Conservation (phyloP, 164 flowering plant genomes). For the Euptelea pleiosperma region DNA sequence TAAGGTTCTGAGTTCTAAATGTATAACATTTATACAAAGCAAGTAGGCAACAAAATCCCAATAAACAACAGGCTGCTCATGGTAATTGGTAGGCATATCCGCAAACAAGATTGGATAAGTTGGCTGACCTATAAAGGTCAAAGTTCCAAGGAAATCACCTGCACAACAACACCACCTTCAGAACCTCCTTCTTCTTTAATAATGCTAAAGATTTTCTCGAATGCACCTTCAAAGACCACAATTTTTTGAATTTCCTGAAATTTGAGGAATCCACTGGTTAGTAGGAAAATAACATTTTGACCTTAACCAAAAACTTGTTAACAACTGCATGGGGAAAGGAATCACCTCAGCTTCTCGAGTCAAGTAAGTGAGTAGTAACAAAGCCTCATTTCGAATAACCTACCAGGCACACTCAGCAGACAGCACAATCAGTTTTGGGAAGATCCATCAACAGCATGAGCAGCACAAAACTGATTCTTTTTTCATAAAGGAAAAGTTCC, state of each 20-base stretch:
- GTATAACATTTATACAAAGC: background rate
- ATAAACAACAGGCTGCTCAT: background rate
- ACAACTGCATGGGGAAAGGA: background rate
- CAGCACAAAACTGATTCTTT: background rate
- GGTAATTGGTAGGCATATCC: background rate
- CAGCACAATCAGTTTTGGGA: slow-evolving; percentile 9
- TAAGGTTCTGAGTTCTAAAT: background rate
- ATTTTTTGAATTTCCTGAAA: slow-evolving; percentile 95
- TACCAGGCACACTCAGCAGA: slow-evolving; percentile 34
- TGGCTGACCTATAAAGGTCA: slow-evolving; percentile 2
- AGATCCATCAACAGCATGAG: background rate
- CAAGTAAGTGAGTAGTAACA: slow-evolving; percentile 87
- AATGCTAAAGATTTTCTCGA: slow-evolving; percentile 95
- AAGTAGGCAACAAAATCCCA: background rate
- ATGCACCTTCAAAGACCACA: slow-evolving; percentile 95
- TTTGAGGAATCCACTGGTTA: slow-evolving; percentile 10
- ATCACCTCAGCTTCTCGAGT: slow-evolving; percentile 96
- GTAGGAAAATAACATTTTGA: background rate
- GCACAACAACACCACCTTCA: slow-evolving; percentile 99
- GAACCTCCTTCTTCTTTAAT: slow-evolving; percentile 97
- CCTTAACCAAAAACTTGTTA: background rate
- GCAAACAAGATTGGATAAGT: background rate
- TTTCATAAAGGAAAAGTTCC: background rate
- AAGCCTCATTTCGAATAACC: slow-evolving; percentile 96
- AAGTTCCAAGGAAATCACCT: slow-evolving; percentile 44